Percentiles rank a stretch among this genome's conserved stretches.
Evolutionary conservation across 805 yeast species (phyloP).

Genomic region (Candida koratica): DNA sequence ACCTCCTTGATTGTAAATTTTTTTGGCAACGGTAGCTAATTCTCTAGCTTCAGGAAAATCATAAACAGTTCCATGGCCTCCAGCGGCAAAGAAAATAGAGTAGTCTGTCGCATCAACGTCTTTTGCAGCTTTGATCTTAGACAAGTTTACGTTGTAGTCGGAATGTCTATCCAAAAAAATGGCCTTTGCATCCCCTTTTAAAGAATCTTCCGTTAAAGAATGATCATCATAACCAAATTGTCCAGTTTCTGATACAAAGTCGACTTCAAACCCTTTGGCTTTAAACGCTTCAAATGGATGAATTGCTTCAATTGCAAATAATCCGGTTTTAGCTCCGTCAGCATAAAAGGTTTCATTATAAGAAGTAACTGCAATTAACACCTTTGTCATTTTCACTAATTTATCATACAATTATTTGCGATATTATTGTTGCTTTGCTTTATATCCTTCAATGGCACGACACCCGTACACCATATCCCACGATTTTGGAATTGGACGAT

Average conservation of each 20-base stretch:
- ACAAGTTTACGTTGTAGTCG: constrained; percentile 36
- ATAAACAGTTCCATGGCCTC: constrained; percentile 60
- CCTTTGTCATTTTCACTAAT: constrained; percentile 32
- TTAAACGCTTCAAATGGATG: constrained; percentile 53
- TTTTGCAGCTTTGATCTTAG: constrained; percentile 42
- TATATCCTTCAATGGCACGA: too few relatives aligned
- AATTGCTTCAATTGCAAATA: constrained; percentile 53
- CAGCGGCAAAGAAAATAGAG: constrained; percentile 57
- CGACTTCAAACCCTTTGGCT: constrained; percentile 49
- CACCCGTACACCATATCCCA: too few relatives aligned
- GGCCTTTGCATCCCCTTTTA: constrained; percentile 40
- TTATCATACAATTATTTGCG: too few relatives aligned
- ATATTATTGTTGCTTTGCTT: too few relatives aligned
- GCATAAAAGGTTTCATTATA: constrained; percentile 46
- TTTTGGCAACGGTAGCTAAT: constrained; percentile 43
- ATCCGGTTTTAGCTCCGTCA: constrained; percentile 60
- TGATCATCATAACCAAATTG: constrained; percentile 55
- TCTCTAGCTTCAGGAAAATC: constrained; percentile 53
- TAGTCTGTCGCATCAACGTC: constrained; percentile 49
- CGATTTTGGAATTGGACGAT: too few relatives aligned
- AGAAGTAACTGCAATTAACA: constrained; percentile 42
- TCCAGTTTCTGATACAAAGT: constrained; percentile 58
- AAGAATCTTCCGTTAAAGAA: constrained; percentile 40
- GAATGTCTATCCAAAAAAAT: constrained; percentile 36
- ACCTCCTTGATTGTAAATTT: constrained; percentile 49